Conservation (phyloP, 805 yeast genomes). For the Wickerhamomyces ciferrii region DNA sequence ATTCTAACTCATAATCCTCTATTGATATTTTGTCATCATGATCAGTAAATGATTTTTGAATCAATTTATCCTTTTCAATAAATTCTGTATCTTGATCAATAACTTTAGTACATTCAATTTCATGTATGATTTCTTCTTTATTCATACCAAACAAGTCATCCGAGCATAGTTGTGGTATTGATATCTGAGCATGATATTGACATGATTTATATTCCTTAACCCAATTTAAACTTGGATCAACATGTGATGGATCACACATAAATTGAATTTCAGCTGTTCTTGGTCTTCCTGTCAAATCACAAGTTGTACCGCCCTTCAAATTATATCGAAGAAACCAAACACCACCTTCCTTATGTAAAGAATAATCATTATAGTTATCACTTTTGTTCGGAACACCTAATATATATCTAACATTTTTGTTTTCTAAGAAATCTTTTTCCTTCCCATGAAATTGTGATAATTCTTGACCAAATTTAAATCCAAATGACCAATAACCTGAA, state of each 20-base stretch:
- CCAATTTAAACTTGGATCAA: conserved; percentile 2
- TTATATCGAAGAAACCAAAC: conserved; percentile 3
- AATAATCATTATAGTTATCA: not conserved
- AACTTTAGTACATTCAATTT: conserved; percentile 2
- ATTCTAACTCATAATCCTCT: not conserved
- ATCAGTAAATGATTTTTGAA: not conserved
- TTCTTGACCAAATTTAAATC: conserved; percentile 3
- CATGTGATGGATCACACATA: conserved; percentile 13
- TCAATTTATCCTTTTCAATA: not conserved
- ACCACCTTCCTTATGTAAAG: conserved; percentile 7
- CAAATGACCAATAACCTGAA: conserved; percentile 14
- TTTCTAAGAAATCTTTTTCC: not conserved
- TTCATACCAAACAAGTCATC: conserved; percentile 12
- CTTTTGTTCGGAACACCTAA: conserved; percentile 4
- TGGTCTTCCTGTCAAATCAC: conserved; percentile 20
- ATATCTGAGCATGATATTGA: conserved; percentile 14
- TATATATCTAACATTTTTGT: not conserved
- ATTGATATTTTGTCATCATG: not conserved
- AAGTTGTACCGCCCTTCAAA: conserved; percentile 15
- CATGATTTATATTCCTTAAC: conserved; percentile 18
- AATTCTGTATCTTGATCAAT: not conserved
- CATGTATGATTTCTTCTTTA: not conserved
- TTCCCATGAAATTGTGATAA: conserved; percentile 13
- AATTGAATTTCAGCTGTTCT: conserved; percentile 18
- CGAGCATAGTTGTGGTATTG: conserved; percentile 16